phyloP scores from a whole-genome alignment of 768 basidiomycete genomes.

The Obba rivulosa region DNA sequence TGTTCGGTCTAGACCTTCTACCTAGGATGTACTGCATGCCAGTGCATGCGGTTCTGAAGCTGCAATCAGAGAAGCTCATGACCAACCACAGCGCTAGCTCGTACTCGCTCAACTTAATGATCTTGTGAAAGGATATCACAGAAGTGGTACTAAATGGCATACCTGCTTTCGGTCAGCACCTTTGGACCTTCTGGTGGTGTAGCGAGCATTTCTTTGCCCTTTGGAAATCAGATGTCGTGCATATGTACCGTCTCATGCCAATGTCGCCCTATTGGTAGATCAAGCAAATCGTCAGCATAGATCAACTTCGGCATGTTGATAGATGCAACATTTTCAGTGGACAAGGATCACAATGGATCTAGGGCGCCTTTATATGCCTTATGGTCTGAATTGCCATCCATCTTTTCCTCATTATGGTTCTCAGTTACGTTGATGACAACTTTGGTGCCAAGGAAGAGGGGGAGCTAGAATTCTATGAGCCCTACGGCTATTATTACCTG shows the following conservation, averaged over 20 bases:
- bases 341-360: slow-evolving; percentile 22
- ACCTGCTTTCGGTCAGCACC: slow-evolving; percentile 1
- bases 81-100: slow-evolving; percentile 33
- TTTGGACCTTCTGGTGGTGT: neutral
- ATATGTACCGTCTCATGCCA: slow-evolving; percentile 22
- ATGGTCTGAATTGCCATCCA: slow-evolving; percentile 34
- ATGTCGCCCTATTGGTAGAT: slow-evolving; percentile 25
- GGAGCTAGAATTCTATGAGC: slow-evolving; percentile 23
- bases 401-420: slow-evolving; percentile 8
- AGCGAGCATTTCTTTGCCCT: slow-evolving; percentile 4
- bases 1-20: slow-evolving; percentile 31
- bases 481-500: slow-evolving; percentile 25
- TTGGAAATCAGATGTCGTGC: slow-evolving; percentile 20
- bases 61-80: slow-evolving; percentile 31
- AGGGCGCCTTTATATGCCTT: slow-evolving; percentile 20
- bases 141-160: slow-evolving; percentile 5
- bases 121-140: neutral
- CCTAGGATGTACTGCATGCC: slow-evolving; percentile 41
- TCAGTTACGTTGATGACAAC: slow-evolving; percentile 32
- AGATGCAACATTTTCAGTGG: slow-evolving; percentile 30
- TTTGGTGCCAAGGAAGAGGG: slow-evolving; percentile 16
- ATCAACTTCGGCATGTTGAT: slow-evolving; percentile 25
- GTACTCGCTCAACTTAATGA: slow-evolving; percentile 29
- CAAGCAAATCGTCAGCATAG: slow-evolving; percentile 28
- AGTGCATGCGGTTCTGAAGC: slow-evolving; percentile 33